Conservation (phyloP, 2,329 filamentous ascomycete genomes). For the Beauveria brongniartii region DNA sequence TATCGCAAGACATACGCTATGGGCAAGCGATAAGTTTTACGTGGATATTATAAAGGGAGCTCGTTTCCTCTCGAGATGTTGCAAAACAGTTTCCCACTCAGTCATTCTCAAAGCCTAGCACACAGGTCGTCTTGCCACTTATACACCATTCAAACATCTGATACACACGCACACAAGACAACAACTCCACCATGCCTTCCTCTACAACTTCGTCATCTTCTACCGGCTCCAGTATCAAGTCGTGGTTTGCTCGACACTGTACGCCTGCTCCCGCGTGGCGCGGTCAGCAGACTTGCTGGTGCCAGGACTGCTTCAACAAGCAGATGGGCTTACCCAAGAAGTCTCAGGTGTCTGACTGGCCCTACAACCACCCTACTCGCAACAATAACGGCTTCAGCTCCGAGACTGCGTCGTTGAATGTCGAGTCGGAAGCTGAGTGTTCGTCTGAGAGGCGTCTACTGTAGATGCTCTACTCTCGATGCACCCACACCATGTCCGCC, state of each 20-base stretch:
- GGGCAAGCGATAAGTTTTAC: neutral
- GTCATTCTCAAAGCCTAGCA: neutral
- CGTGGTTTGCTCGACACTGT: slow-evolving; percentile 34
- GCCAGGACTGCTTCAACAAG: slow-evolving; percentile 23
- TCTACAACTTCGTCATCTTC: slow-evolving; percentile 14
- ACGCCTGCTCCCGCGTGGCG: slow-evolving; percentile 30
- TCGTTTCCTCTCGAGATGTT: neutral
- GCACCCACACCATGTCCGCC: neutral
- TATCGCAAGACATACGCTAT: neutral
- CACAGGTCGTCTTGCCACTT: neutral
- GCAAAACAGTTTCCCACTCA: neutral
- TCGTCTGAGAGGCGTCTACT: slow-evolving; percentile 3
- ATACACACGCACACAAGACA: neutral
- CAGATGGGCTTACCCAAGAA: slow-evolving; percentile 2
- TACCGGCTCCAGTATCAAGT: slow-evolving; percentile 16
- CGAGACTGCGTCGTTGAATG: neutral
- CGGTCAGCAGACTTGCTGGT: slow-evolving; percentile 27
- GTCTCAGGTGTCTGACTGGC: slow-evolving; percentile 1
- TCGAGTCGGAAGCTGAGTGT: neutral
- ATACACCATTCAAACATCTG: neutral
- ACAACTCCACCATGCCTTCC: slow-evolving; percentile 1
- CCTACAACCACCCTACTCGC: slow-evolving; percentile 5
- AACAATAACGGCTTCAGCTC: slow-evolving; percentile 9
- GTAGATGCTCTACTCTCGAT: neutral
- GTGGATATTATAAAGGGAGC: slow-evolving; percentile 3